Base-by-base conservation (phyloP, 208 protist genomes). In the Leishmania guyanensis region DNA sequence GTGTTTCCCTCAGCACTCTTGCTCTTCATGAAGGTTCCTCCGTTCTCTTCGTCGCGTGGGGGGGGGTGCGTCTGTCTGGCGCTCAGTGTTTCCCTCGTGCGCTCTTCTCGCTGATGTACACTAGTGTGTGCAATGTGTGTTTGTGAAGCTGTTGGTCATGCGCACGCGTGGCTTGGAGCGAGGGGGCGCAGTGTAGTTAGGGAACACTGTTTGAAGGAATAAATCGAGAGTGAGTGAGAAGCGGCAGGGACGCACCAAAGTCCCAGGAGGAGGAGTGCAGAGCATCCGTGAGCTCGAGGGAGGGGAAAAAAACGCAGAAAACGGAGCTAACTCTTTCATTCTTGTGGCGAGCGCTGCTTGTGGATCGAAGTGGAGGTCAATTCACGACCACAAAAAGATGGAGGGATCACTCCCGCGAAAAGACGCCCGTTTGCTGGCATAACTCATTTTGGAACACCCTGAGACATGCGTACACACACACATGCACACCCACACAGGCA, bases 381-480 rank as follows among this genome's bases (percentile, higher is more conserved):
- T 8, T 26, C 1, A 26, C 56, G 4, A 39, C 36, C 36, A 39
- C 36, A 0, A 39, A 39, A 39, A 39, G 36, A 39, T 39, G 36
- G 36, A 39, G 36, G 36, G 36, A 39, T 39, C 36, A 39, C 36
- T 39, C 36, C 36, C 36, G 1, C 36, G 36, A 39, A 39, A 2
- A 39, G 36, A 39, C 36, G 36, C 36, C 36, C 36, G 17, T 64
- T 64, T 64, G 17, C 16, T n/a, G 20, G 5, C 16, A 17, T 29
- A 3, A 6, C 6, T 5, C 58, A 64, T n/a, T 6, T 17, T 64
- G 6, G 17, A 9, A 64, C 46, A 22, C 58, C 8, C 58, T 6
- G 6, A 64, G 20, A 62, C 72, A 77, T 5, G 54, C 48, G 10
- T 76, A 46, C 51, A 60, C 22, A 77, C 20, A 73, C 68, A 73